Evolutionary conservation across 768 basidiomycete species (phyloP).

Genomic region (Sporobolomyces pararoseus): DNA sequence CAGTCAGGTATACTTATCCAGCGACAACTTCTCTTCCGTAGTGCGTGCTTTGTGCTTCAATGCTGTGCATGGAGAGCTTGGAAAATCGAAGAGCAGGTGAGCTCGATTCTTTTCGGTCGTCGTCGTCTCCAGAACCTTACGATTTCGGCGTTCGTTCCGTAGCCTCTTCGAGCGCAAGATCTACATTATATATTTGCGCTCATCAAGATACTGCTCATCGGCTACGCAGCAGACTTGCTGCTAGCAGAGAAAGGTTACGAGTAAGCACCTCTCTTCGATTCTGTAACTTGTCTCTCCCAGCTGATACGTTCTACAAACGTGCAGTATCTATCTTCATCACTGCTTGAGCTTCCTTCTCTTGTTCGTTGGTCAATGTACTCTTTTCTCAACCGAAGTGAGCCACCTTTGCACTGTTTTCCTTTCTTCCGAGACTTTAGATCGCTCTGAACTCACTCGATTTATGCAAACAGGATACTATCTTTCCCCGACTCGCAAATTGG

Average conservation of each 20-base stretch:
- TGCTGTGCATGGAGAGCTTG: neutral
- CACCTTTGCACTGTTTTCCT: neutral
- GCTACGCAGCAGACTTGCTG: constrained; percentile 22
- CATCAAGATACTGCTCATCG: constrained; percentile 25
- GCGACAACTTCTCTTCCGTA: neutral
- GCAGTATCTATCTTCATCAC: constrained; percentile 19
- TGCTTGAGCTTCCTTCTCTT: constrained; percentile 20
- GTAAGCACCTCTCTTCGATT: neutral
- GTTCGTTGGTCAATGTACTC: constrained; percentile 13
- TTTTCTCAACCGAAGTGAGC: neutral
- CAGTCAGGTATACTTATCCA: no score
- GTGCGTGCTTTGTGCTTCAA: neutral
- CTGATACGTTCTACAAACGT: neutral
- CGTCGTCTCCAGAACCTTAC: neutral
- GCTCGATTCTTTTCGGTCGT: no score
- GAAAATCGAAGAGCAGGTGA: neutral
- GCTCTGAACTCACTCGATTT: neutral
- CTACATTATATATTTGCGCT: neutral
- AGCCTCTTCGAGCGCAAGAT: constrained; percentile 20
- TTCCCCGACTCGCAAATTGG: constrained; percentile 19
- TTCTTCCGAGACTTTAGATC: neutral
- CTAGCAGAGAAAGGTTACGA: constrained; percentile 3
- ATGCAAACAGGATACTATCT: neutral
- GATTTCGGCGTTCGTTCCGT: neutral
- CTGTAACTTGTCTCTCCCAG: neutral